A percentile compares a stretch with the other conserved stretches of the same genome.
These are phyloP conservation scores for Kwoniella sp. DNA, from an alignment of 768 basidiomycete genomes.

Conservation along the genomic window DNA sequence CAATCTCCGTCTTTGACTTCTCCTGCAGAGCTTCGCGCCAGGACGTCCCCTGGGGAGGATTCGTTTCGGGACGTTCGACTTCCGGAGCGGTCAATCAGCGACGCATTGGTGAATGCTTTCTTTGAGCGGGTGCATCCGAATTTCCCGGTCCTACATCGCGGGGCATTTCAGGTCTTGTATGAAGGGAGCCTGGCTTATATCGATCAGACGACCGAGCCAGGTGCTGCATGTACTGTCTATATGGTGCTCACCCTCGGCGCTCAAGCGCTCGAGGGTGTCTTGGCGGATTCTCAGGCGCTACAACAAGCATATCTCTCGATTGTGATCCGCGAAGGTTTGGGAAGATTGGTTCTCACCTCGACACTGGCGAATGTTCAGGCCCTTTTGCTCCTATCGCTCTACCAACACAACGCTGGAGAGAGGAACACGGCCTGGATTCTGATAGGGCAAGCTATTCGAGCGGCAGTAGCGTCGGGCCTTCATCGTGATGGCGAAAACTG, in stretches of 20 bases:
- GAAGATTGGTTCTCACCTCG: slow-evolving; percentile 1
- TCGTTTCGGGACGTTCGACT: background rate
- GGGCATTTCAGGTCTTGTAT: background rate
- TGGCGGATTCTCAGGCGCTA: background rate
- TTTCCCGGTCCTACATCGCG: background rate
- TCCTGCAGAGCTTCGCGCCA: background rate
- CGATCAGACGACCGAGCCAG: background rate
- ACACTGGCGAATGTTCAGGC: slow-evolving; percentile 5
- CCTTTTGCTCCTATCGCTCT: background rate
- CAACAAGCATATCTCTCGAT: slow-evolving; percentile 1
- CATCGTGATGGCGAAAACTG: background rate
- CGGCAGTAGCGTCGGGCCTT: background rate
- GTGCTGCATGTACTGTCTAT: background rate
- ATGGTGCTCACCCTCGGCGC: slow-evolving; percentile 10
- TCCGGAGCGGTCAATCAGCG: background rate
- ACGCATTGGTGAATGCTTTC: background rate
- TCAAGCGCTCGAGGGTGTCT: background rate
- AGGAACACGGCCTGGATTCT: slow-evolving; percentile 7
- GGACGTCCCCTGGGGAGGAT: background rate
- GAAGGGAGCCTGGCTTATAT: background rate
- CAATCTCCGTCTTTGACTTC: background rate
- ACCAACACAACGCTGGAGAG: slow-evolving; percentile 8
- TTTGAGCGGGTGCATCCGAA: slow-evolving; percentile 6
- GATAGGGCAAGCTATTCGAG: slow-evolving; percentile 3
- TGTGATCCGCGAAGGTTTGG: slow-evolving; percentile 3